Conservation (phyloP, 2,329 filamentous ascomycete species). For the Esteya vermicola region DNA sequence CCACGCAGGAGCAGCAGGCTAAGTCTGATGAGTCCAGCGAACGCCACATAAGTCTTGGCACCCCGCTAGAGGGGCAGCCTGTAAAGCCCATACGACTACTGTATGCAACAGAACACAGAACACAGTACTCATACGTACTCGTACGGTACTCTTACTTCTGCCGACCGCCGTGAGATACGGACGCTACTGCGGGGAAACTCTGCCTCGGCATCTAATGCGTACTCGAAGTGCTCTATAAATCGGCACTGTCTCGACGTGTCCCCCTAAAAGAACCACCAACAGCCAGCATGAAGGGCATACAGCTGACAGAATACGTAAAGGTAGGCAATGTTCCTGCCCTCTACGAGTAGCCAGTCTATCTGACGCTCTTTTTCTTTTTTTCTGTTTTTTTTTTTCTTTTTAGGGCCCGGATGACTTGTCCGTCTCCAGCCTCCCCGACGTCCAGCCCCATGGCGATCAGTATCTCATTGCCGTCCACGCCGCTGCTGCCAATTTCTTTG, state of each 20-base stretch:
- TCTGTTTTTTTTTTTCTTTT: neutral
- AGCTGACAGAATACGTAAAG: constrained; percentile 20
- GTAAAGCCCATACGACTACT: too few species aligned
- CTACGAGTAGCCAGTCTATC: neutral
- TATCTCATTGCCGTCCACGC: constrained; percentile 83
- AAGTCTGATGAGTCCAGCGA: neutral
- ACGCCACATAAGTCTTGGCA: too few species aligned
- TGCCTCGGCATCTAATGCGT: neutral
- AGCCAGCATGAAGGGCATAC: constrained; percentile 19
- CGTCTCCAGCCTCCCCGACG: constrained; percentile 62
- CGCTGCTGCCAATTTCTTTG: constrained; percentile 90
- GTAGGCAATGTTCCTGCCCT: too few species aligned
- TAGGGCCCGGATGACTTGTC: constrained; percentile 68
- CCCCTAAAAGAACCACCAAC: neutral
- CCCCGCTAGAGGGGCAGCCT: too few species aligned
- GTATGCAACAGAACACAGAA: neutral
- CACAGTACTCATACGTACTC: too few species aligned
- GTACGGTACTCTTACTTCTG: too few species aligned
- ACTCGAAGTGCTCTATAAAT: neutral
- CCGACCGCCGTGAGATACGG: too few species aligned
- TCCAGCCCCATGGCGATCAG: constrained; percentile 53
- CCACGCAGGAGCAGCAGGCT: too few species aligned
- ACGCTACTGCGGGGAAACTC: constrained; percentile 3
- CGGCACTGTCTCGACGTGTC: too few species aligned
- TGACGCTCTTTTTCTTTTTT: neutral